Evolutionary conservation across 441 rosid genomes (phyloP).

Genomic region (Francoa sonchifolia): DNA sequence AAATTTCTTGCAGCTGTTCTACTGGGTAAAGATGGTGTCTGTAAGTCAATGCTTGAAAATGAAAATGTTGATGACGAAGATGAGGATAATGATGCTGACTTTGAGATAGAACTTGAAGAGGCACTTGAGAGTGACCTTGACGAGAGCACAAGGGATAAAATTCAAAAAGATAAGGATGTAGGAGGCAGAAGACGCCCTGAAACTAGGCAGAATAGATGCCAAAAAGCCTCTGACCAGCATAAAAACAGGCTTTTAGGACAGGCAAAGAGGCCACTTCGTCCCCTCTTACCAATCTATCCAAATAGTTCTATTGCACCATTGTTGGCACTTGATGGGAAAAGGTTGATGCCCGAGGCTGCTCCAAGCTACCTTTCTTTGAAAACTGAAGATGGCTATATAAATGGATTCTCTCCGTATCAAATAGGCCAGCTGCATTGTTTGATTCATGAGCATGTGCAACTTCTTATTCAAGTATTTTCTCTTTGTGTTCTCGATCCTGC

Average conservation of each 20-base stretch:
- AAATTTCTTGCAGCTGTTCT: conserved; percentile 89
- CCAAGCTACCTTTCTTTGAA: conserved; percentile 17
- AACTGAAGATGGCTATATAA: conserved; percentile 20
- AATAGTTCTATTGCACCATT: conserved; percentile 24
- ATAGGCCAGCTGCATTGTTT: conserved; percentile 72
- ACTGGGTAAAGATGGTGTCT: conserved; percentile 43
- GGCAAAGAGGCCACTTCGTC: conserved; percentile 64
- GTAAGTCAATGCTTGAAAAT: conserved; percentile 22
- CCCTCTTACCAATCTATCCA: conserved; percentile 53
- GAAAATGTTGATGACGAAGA: conserved; percentile 59
- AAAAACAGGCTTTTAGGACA: conserved; percentile 47
- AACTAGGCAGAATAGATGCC: conserved; percentile 80
- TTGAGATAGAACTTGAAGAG: conserved; percentile 93
- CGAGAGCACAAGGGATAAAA: conserved; percentile 30
- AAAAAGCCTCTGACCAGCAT: conserved; percentile 32
- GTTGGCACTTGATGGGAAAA: conserved; percentile 18
- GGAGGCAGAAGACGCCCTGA: conserved; percentile 44
- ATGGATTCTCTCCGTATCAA: conserved; percentile 61
- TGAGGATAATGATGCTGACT: conserved; percentile 89
- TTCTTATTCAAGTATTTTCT: conserved; percentile 80
- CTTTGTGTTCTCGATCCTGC: conserved; percentile 69
- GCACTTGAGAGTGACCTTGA: conserved; percentile 87
- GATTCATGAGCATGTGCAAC: conserved; percentile 82
- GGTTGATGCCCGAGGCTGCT: conserved; percentile 24
- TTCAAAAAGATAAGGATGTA: conserved; percentile 18